Evolutionary conservation across 805 yeast species (phyloP).

Genomic region (Candida corydali): DNA sequence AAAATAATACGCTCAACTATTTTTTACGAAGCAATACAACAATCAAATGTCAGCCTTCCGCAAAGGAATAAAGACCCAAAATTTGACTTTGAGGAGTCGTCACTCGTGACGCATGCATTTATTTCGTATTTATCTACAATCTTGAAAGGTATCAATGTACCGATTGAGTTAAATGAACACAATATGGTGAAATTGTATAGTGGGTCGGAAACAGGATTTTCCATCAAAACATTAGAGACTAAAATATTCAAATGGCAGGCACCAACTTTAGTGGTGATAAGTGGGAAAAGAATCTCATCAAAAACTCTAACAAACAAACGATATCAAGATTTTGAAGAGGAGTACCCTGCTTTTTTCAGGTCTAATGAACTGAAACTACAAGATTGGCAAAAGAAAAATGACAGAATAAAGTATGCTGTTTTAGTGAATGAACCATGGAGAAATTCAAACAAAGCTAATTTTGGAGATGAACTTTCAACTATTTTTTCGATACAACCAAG

Average conservation of each 20-base stretch:
- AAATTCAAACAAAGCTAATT: slow-evolving; percentile 61
- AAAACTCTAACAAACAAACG: slow-evolving; percentile 40
- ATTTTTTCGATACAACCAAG: slow-evolving; percentile 67
- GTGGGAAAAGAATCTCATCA: slow-evolving; percentile 52
- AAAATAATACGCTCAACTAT: too few relatives aligned
- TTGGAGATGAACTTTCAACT: slow-evolving; percentile 59
- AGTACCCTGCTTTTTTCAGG: slow-evolving; percentile 38
- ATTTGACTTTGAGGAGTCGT: slow-evolving; percentile 26
- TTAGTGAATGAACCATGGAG: slow-evolving; percentile 74
- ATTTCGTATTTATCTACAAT: slow-evolving; percentile 36
- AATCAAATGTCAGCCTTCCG: too few relatives aligned
- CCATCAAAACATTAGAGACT: slow-evolving; percentile 81
- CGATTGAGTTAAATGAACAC: slow-evolving; percentile 37
- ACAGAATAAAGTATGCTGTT: slow-evolving; percentile 57
- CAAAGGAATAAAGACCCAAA: too few relatives aligned
- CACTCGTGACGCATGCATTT: slow-evolving; percentile 37
- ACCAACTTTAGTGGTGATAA: slow-evolving; percentile 67
- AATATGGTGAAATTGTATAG: slow-evolving; percentile 59
- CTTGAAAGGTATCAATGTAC: slow-evolving; percentile 18
- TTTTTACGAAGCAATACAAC: not conserved
- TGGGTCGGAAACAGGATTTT: slow-evolving; percentile 78
- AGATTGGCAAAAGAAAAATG: slow-evolving; percentile 37
- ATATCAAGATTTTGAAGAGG: slow-evolving; percentile 47
- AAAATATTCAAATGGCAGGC: slow-evolving; percentile 88
- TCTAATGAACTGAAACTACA: slow-evolving; percentile 18